phyloP scores from a whole-genome alignment of 1,139 yeast genomes.

The Meyerozyma athensensis region DNA sequence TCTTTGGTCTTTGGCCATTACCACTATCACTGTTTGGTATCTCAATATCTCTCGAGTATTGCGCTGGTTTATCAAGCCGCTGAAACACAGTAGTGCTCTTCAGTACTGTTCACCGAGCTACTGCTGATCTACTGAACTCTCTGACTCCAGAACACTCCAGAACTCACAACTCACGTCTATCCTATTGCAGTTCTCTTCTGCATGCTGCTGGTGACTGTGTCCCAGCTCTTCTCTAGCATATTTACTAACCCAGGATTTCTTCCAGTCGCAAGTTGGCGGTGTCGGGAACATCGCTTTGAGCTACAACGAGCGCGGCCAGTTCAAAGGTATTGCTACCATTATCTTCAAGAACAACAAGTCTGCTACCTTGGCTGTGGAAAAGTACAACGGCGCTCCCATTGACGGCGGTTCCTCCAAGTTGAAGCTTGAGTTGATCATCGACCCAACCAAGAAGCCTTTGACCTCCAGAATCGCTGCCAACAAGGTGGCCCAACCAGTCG shows the following conservation, averaged over 20 bases:
- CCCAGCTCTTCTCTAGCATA: constrained; percentile 4
- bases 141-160: too few relatives aligned
- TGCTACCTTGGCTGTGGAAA: constrained; percentile 71
- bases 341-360: constrained; percentile 63
- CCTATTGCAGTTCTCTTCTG: too few relatives aligned
- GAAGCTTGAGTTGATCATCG: constrained; percentile 81
- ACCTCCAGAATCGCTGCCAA: constrained; percentile 65
- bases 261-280: constrained; percentile 83
- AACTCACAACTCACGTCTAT: too few relatives aligned
- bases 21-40: too few relatives aligned
- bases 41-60: too few relatives aligned
- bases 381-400: constrained; percentile 89
- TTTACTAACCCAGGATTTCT: constrained; percentile 63
- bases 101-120: too few relatives aligned
- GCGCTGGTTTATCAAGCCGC: too few relatives aligned
- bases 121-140: too few relatives aligned
- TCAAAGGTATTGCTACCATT: constrained; percentile 88
- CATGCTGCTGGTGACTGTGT: too few relatives aligned
- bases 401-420: constrained; percentile 80
- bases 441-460: constrained; percentile 76
- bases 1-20: too few relatives aligned
- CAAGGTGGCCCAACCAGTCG: constrained; percentile 11
- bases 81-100: too few relatives aligned
- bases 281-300: constrained; percentile 66
- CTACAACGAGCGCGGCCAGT: constrained; percentile 84